These are phyloP conservation scores for Scheffersomyces lignicola DNA, from an alignment of 1,139 yeast species.

Conservation along the genomic window DNA sequence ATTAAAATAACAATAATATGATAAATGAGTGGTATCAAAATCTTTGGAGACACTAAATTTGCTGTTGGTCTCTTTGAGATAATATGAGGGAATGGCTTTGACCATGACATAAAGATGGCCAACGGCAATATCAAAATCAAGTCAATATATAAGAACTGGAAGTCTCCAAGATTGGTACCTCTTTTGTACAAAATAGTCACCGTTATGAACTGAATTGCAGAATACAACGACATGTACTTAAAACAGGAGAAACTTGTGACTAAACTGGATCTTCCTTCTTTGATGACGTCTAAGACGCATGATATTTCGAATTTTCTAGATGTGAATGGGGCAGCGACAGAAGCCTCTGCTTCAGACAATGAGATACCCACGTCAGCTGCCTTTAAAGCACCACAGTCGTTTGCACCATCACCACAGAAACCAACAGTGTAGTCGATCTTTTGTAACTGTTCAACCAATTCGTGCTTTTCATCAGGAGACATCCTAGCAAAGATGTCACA, in stretches of 20 bases:
- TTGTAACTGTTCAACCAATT: conserved; percentile 84
- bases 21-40: conserved; percentile 75
- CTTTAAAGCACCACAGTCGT: conserved; percentile 96
- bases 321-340: conserved; percentile 98
- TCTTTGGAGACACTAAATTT: conserved; percentile 84
- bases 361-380: conserved; percentile 98
- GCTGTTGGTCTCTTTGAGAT: conserved; percentile 87
- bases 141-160: conserved; percentile 94
- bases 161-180: conserved; percentile 96
- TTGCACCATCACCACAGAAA: conserved; percentile 97
- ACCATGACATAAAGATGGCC: conserved; percentile 98
- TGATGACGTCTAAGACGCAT: conserved; percentile 86
- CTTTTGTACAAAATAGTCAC: conserved; percentile 81
- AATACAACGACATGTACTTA: conserved; percentile 95
- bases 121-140: conserved; percentile 85
- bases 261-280: conserved; percentile 91
- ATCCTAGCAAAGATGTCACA: conserved; percentile 88
- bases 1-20: conserved; percentile 61
- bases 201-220: conserved; percentile 92
- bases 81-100: conserved; percentile 67
- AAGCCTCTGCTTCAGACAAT: conserved; percentile 95
- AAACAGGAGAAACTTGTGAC: conserved; percentile 96
- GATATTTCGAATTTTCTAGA: conserved; percentile 86
- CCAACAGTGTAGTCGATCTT: conserved; percentile 88
- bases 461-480: conserved; percentile 99